Percentiles rank a stretch among this genome's conserved stretches.
phyloP scores from a whole-genome alignment of 805 yeast genomes.

The Ogataea dorogensis region DNA sequence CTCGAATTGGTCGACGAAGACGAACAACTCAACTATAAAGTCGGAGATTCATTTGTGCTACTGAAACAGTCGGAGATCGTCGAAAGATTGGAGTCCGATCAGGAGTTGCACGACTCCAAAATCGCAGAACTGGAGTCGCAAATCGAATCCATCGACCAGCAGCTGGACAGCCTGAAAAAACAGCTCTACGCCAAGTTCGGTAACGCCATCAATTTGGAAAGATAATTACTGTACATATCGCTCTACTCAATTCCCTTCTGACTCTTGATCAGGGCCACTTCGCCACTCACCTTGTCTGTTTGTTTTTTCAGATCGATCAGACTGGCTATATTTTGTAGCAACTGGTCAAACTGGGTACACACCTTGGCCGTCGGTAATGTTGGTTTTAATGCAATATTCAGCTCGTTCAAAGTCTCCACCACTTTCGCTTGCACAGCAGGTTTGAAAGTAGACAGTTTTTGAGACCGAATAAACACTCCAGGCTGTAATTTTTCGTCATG shows the following conservation, averaged over 20 bases:
- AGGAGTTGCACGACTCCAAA: constrained; percentile 48
- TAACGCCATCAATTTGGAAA: constrained; percentile 79
- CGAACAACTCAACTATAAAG: constrained; percentile 67
- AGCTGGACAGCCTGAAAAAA: constrained; percentile 61
- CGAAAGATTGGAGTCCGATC: constrained; percentile 63
- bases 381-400: constrained; percentile 78
- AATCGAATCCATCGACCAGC: constrained; percentile 51
- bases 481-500: constrained; percentile 73
- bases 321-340: constrained; percentile 66
- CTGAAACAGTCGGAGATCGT: constrained; percentile 66
- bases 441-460: constrained; percentile 73
- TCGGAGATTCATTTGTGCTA: constrained; percentile 80
- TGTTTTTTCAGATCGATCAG: constrained; percentile 83
- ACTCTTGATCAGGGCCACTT: constrained; percentile 48
- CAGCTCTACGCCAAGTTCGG: constrained; percentile 89
- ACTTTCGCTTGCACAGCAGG: constrained; percentile 71
- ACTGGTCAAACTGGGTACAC: constrained; percentile 70
- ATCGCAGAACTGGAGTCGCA: constrained; percentile 46
- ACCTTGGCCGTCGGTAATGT: constrained; percentile 83
- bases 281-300: constrained; percentile 83
- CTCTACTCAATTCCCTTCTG: constrained; percentile 29
- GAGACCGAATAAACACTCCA: constrained; percentile 81
- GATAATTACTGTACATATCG: constrained; percentile 31
- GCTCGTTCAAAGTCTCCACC: constrained; percentile 63
- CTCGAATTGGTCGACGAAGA: constrained; percentile 82